Conservation (phyloP, 495 filamentous ascomycete species). For the Corynascus novoguineensis region DNA sequence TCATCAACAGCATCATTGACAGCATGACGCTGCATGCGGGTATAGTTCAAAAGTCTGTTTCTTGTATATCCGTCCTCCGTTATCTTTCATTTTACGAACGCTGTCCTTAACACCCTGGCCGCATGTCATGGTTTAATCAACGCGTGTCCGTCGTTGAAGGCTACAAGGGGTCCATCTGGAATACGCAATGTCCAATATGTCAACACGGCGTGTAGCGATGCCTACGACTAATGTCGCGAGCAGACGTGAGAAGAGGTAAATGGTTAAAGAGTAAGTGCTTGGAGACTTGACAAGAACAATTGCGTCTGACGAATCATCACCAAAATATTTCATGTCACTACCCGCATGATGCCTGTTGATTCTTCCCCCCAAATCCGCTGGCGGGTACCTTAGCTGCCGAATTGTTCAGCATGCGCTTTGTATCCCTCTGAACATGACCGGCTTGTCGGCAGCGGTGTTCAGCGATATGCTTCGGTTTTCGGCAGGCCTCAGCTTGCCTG, state of each 20-base stretch:
- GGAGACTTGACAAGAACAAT: too few relatives aligned
- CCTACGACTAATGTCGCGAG: slow-evolving; percentile 37
- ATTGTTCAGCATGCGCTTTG: slow-evolving; percentile 57
- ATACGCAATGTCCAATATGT: slow-evolving; percentile 42
- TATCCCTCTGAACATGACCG: slow-evolving; percentile 61
- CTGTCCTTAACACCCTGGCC: slow-evolving; percentile 29
- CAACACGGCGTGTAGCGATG: slow-evolving; percentile 39
- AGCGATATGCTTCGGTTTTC: slow-evolving; percentile 14
- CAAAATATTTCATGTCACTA: slow-evolving; percentile 52
- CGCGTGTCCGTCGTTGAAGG: slow-evolving; percentile 41
- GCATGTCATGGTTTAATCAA: slow-evolving; percentile 46
- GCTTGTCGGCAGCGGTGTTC: slow-evolving; percentile 44
- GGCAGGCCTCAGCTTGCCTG: neutral
- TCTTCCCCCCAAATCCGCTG: slow-evolving; percentile 56
- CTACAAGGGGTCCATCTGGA: slow-evolving; percentile 39
- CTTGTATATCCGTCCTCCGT: neutral
- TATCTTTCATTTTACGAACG: slow-evolving; percentile 23
- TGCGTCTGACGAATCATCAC: neutral
- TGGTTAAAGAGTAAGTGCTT: neutral
- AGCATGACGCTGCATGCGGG: slow-evolving; percentile 64
- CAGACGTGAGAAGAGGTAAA: slow-evolving; percentile 25
- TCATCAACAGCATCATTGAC: slow-evolving; percentile 55
- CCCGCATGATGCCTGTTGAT: slow-evolving; percentile 42
- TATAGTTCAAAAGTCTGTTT: slow-evolving; percentile 41
- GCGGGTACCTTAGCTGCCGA: slow-evolving; percentile 55